These are phyloP conservation scores for Alisma plantagoaquatica DNA, from an alignment of 106 monocot species.

Conservation along the genomic window DNA sequence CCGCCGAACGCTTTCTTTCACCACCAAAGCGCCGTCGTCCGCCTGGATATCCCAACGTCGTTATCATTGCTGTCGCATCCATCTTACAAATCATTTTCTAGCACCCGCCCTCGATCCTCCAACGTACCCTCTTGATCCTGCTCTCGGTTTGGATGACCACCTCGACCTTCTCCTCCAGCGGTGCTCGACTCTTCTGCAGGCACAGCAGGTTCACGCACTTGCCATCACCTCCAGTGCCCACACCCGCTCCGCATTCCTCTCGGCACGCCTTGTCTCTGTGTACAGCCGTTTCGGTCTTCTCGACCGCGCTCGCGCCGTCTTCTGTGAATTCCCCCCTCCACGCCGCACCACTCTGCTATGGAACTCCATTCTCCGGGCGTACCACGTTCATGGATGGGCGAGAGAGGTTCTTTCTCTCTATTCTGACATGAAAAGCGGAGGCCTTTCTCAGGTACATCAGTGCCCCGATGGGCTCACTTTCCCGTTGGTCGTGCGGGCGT, in stretches of 20 bases:
- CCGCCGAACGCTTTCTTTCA: no score
- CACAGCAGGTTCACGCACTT: slow-evolving; percentile 12
- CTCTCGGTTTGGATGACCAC: background rate
- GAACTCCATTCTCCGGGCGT: slow-evolving; percentile 51
- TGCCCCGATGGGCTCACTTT: slow-evolving; percentile 42
- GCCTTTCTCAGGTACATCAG: background rate
- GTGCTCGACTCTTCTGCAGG: slow-evolving; percentile 14
- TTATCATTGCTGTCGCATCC: no score
- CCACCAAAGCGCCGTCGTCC: no score
- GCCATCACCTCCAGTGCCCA: slow-evolving; percentile 10
- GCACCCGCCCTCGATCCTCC: background rate
- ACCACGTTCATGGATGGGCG: slow-evolving; percentile 19
- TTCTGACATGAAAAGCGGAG: slow-evolving; percentile 5
- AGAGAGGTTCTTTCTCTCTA: slow-evolving; percentile 21
- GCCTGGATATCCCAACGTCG: no score
- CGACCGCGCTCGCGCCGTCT: slow-evolving; percentile 22
- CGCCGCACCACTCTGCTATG: slow-evolving; percentile 23
- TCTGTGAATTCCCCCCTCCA: slow-evolving; percentile 5
- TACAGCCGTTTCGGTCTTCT: slow-evolving; percentile 25
- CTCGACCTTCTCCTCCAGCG: slow-evolving; percentile 27
- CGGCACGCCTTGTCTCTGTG: slow-evolving; percentile 31
- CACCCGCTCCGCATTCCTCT: slow-evolving; percentile 21
- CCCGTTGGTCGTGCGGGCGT: slow-evolving; percentile 34
- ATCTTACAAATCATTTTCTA: no score
- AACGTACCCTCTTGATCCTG: background rate